Evolutionary conservation across 2,329 filamentous ascomycete genomes (phyloP), one percentile per base, ranked within the genome.

Genomic region (Aspergillus fumigatiaffinis): DNA sequence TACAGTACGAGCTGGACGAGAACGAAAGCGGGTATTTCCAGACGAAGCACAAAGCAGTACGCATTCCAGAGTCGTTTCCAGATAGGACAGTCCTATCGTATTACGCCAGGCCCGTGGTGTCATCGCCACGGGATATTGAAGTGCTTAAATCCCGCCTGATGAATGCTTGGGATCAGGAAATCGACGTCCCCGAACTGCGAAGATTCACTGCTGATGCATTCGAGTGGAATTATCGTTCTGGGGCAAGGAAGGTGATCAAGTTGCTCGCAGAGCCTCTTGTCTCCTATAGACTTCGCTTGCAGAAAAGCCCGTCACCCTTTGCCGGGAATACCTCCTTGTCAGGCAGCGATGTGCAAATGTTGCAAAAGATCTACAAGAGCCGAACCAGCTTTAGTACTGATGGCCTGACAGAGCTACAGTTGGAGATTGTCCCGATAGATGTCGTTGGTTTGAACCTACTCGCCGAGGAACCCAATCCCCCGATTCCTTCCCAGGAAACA

Each of bases 21-120:
- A 99, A 99, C 68, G 87, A 94, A 69, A 90, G 85, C 68, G 87
- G 88, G 3, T 86, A 87, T 68, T 99, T 99, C 73, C 83, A 84
- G 46, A 86, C 83, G 14, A 91, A 86, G 67, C 91, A 94, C 68
- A 88, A 85, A 61, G 83, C 85, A 1, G 76, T 97, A 50, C 78
- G 75, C 3, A 89, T 99, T 32, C 93, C 93, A 0, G 86, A 90
- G 0, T 80, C 83, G 38, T 99, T 97, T 63, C 94, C 94, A 0
- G 87, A 90, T 60, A 76, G 84, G 50, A 88, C 91, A 46, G 85
- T 96, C 7, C 77, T 97, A 21, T 82, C 89, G 10, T 96, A 91
- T 68, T 99, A 99, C 66, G 93, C 90, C 0, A 87, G 92, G 67
- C 94, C 94, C 0, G 86, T 89, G 1, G 88, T 97, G 3, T 97